Conservation (phyloP, 345 rosid genomes). For the Camelina neglecta region DNA sequence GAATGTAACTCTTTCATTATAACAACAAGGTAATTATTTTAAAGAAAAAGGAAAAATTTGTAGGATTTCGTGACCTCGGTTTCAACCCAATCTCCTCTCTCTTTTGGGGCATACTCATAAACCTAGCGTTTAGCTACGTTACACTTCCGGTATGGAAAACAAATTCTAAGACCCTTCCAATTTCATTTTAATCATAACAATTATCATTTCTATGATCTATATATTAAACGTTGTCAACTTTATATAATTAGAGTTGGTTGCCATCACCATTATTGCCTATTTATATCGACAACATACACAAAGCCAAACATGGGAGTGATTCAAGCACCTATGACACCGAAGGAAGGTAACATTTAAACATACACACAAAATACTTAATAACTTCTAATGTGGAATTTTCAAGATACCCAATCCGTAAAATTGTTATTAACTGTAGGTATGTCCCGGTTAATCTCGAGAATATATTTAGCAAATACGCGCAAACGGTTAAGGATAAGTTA, state of each 20-base stretch:
- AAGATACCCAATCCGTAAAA: neutral
- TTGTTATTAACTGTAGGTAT: slow-evolving; percentile 46
- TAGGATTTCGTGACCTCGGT: slow-evolving; percentile 69
- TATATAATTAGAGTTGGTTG: slow-evolving; percentile 60
- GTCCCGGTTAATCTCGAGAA: slow-evolving; percentile 68
- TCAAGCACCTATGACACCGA: slow-evolving; percentile 75
- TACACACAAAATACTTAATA: neutral
- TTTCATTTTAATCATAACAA: neutral
- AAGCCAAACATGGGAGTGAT: slow-evolving; percentile 80
- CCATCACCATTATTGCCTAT: slow-evolving; percentile 74
- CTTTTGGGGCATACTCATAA: slow-evolving; percentile 46
- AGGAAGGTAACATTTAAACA: slow-evolving; percentile 60
- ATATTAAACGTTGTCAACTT: neutral
- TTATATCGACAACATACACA: slow-evolving; percentile 73
- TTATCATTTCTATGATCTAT: neutral
- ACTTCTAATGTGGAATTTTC: neutral
- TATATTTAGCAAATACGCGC: slow-evolving; percentile 77
- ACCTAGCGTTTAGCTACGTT: slow-evolving; percentile 58
- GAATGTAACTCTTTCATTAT: neutral
- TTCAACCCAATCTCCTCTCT: slow-evolving; percentile 59
- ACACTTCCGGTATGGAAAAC: slow-evolving; percentile 65
- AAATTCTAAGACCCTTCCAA: neutral
- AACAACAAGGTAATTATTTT: neutral
- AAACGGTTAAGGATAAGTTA: slow-evolving; percentile 55
- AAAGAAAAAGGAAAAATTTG: neutral